phyloP scores from a whole-genome alignment of 75 land plant genomes.

The Isoetes taiwanensis region DNA sequence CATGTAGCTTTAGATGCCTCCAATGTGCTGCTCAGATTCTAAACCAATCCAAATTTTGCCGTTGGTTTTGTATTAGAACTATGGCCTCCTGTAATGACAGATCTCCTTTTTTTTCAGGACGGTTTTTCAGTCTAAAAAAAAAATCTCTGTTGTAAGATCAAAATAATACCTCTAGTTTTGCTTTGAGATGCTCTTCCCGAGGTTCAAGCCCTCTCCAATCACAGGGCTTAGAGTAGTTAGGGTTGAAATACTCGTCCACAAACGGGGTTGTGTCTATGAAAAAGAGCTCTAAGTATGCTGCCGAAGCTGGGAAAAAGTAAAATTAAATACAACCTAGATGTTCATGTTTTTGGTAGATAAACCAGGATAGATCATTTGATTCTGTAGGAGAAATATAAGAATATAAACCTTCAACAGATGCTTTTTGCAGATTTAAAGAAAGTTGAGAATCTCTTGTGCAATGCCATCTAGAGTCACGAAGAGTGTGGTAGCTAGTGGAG shows the following conservation, averaged over 20 bases:
- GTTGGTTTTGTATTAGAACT: no score
- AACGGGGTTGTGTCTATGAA: not conserved
- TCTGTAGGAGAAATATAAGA: no score
- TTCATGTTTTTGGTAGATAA: no score
- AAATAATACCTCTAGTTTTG: not conserved
- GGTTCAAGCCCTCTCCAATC: not conserved
- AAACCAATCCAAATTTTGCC: not conserved
- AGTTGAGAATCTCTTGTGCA: no score
- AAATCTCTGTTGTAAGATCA: not conserved
- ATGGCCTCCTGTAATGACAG: no score
- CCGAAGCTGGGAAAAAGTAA: no score
- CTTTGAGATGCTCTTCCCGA: not conserved
- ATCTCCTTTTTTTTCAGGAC: not conserved
- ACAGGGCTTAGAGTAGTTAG: not conserved
- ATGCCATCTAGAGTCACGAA: no score
- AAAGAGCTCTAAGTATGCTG: not conserved
- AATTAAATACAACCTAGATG: no score
- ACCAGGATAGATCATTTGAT: no score
- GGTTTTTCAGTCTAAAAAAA: not conserved
- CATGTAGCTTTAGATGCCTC: constrained; percentile 56
- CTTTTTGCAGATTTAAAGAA: no score
- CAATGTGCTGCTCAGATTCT: constrained; percentile 54
- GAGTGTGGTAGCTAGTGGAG: no score
- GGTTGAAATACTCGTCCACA: not conserved
- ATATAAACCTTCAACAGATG: no score